Evolutionary conservation across 495 filamentous ascomycete genomes (phyloP), one percentile per base, ranked within the genome.

Genomic region (Neurospora sp.): DNA sequence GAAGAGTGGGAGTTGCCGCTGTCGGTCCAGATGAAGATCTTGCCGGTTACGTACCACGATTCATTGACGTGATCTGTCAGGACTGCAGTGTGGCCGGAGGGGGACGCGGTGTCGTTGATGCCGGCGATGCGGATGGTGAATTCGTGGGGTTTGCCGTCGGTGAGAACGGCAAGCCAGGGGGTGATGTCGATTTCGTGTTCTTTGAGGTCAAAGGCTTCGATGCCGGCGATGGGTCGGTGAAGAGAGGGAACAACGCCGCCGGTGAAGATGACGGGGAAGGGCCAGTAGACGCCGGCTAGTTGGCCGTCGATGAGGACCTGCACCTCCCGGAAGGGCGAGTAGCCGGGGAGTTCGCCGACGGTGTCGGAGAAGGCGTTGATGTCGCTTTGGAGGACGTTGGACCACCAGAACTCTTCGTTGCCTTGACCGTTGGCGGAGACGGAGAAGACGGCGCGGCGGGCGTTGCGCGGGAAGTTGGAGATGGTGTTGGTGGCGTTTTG

Each of bases 331-430:
- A 93, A 97, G 0, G 93, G 92, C 1, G 54, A 66, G 27, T 16
- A 18, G 2, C 92, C 93, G 49, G 90, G 90, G 2, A 95, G 83
- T 20, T 83, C 82, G 10, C 87, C 90, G 4, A 85, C 86, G 14
- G 84, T 83, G 9, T 80, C 78, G 46, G 82, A 81, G 79, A 95
- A 97, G 4, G 90, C 90, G 39, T 87, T 75, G 1, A 84, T 84
- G 73, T 93, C 88, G 5, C 86, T 86, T 8, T 86, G 86, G n/a
- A 92, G 86, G 4, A 93, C 91, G 80, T 96, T 96, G 27, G 87
- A 89, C 86, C 92, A 97, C 93, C 94, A 97, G 78, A 97, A 97
- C 76, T 97, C 94, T 78, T 97, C 94, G 1, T 83, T 81, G 0
- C 88, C 87, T 76, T 97, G 94, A 0, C 93, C 94, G 77, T 90